Percentiles rank a stretch among this genome's conserved stretches.
Evolutionary conservation across 441 rosid genomes (phyloP).

Genomic region (Arabidopsis hybrid): DNA sequence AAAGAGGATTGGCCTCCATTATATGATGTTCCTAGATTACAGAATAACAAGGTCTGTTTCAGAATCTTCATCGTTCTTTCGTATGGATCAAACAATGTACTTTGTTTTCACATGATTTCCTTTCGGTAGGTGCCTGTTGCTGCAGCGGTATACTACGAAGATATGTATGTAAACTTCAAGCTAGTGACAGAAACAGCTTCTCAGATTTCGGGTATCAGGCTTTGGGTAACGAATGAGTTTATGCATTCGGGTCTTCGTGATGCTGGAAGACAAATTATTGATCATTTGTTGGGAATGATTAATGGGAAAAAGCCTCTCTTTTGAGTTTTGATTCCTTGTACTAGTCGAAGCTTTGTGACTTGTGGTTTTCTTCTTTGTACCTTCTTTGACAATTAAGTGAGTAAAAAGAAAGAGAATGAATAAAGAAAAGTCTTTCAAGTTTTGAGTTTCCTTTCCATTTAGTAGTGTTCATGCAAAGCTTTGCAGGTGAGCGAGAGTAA

Average conservation of each 20-base stretch:
- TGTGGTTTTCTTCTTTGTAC: constrained; percentile 14
- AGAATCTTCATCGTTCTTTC: not conserved
- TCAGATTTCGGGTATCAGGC: constrained; percentile 71
- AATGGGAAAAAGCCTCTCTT: constrained; percentile 84
- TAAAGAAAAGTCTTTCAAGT: constrained; percentile 12
- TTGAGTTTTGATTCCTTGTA: constrained; percentile 37
- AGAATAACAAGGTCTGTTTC: constrained; percentile 65
- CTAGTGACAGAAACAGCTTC: constrained; percentile 82
- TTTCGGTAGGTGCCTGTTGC: constrained; percentile 79
- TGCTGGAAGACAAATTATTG: constrained; percentile 72
- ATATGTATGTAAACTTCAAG: constrained; percentile 89
- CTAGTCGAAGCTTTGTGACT: constrained; percentile 6
- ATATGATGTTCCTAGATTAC: constrained; percentile 57
- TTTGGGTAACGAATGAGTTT: constrained; percentile 88
- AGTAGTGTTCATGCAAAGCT: not conserved
- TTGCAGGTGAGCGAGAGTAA: too few species aligned
- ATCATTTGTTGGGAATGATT: constrained; percentile 81
- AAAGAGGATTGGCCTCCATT: constrained; percentile 86
- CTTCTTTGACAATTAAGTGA: not conserved
- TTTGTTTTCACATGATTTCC: constrained; percentile 11
- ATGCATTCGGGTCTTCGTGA: constrained; percentile 97
- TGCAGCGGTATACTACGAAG: constrained; percentile 88
- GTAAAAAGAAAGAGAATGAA: not conserved
- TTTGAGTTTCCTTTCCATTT: not conserved
- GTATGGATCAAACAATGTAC: not conserved